phyloP scores from a whole-genome alignment of 805 yeast species.

The Zygosaccharomyces lentus region DNA sequence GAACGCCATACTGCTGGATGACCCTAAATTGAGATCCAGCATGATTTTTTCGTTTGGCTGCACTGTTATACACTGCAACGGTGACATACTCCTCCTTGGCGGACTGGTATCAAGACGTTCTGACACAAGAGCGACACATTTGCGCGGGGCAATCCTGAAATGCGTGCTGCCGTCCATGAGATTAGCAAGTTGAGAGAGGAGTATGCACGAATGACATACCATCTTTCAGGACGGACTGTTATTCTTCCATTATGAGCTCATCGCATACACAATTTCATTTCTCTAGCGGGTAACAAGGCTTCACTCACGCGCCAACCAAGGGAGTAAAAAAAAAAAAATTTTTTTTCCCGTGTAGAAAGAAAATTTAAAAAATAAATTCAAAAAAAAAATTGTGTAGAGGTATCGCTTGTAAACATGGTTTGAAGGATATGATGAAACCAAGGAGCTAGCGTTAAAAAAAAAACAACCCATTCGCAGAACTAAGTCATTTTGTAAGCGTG shows the following conservation, averaged over 20 bases:
- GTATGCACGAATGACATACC: neutral
- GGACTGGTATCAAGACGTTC: constrained; percentile 23
- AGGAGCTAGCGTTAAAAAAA: neutral
- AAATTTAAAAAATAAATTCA: constrained; percentile 1
- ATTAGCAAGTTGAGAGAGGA: constrained; percentile 15
- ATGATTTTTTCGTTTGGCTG: constrained; percentile 16
- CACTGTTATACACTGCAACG: constrained; percentile 18
- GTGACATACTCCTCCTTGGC: constrained; percentile 27
- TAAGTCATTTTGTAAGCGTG: neutral
- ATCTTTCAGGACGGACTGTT: neutral
- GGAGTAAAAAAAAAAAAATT: neutral
- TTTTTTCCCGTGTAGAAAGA: neutral
- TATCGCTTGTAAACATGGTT: neutral
- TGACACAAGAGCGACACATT: constrained; percentile 13
- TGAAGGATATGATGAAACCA: neutral
- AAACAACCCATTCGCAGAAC: neutral
- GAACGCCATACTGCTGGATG: neutral
- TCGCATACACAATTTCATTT: neutral
- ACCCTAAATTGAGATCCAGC: neutral
- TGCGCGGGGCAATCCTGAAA: constrained; percentile 31
- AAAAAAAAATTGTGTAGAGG: constrained; percentile 4
- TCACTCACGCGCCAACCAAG: neutral
- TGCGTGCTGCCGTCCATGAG: constrained; percentile 29
- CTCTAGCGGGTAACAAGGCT: neutral
- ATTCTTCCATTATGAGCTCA: neutral